Evolutionary conservation across 805 yeast genomes (phyloP).

Genomic region (Alloascoidea africana): DNA sequence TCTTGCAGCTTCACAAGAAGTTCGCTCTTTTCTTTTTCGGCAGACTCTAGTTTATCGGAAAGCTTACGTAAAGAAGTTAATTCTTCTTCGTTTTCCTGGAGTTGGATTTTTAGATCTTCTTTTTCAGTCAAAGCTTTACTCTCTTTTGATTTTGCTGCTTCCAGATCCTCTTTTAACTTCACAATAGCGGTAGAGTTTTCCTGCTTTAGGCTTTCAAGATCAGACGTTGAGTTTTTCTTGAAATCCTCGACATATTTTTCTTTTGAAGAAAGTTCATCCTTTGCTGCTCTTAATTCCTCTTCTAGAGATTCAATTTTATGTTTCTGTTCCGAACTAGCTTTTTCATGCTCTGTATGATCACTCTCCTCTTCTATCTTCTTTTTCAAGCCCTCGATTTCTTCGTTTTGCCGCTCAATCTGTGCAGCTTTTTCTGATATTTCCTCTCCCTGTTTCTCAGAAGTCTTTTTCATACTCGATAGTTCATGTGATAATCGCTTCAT

Average conservation of each 20-base stretch:
- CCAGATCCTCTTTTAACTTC: background rate
- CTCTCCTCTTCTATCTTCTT: slow-evolving; percentile 5
- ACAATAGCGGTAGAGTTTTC: background rate
- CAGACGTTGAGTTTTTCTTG: no score
- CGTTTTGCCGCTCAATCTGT: slow-evolving; percentile 3
- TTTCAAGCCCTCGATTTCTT: slow-evolving; percentile 7
- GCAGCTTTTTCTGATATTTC: background rate
- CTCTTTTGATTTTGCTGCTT: slow-evolving; percentile 2
- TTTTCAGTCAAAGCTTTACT: slow-evolving; percentile 2
- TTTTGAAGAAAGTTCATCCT: slow-evolving; percentile 4
- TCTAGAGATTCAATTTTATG: slow-evolving; percentile 1
- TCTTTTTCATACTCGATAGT: slow-evolving; percentile 7
- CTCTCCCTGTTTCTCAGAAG: slow-evolving; percentile 7
- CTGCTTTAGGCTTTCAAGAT: background rate
- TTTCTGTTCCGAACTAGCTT: slow-evolving; percentile 6
- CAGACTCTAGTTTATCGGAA: slow-evolving; percentile 1
- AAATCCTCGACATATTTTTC: slow-evolving; percentile 1
- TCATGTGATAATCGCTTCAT: slow-evolving; percentile 28
- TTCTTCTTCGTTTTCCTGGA: background rate
- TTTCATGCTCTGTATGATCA: slow-evolving; percentile 7
- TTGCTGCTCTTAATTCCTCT: slow-evolving; percentile 3
- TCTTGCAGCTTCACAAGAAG: slow-evolving; percentile 7
- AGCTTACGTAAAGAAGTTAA: background rate
- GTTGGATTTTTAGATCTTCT: no score
- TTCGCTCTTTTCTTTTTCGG: slow-evolving; percentile 4